Percentiles rank a stretch among this genome's conserved stretches.
Conservation (phyloP, 2,329 filamentous ascomycete species). For the Sarocladium kiliense region DNA sequence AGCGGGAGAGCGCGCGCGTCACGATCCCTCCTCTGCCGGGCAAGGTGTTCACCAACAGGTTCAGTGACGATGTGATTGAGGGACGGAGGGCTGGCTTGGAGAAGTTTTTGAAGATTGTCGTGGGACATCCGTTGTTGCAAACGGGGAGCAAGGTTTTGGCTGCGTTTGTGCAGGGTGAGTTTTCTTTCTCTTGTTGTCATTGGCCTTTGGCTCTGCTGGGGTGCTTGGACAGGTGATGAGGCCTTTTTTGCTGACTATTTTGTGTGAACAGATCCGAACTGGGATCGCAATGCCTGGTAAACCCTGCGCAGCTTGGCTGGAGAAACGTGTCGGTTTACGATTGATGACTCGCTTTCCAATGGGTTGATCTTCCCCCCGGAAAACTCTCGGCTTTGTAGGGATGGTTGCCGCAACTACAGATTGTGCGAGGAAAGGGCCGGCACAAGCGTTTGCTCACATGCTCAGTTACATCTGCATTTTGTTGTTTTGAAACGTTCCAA, state of each 20-base stretch:
- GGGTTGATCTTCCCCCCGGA: neutral
- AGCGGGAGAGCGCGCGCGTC: conserved; percentile 89
- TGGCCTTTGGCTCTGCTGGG: too few species aligned
- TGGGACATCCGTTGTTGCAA: conserved; percentile 92
- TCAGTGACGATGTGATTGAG: conserved; percentile 98
- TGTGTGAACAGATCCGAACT: conserved; percentile 64
- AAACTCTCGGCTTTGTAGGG: neutral
- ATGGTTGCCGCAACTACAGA: neutral
- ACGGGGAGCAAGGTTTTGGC: conserved; percentile 96
- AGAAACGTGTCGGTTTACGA: neutral
- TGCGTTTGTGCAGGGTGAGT: conserved; percentile 87
- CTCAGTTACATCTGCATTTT: too few species aligned
- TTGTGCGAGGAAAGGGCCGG: neutral
- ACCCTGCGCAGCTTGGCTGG: neutral
- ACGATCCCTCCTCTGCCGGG: conserved; percentile 94
- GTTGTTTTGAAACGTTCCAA: neutral
- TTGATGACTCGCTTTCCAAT: neutral
- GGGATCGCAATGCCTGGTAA: conserved; percentile 89
- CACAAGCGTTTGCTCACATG: neutral
- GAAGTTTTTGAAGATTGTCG: conserved; percentile 95
- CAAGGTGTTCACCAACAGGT: conserved; percentile 97
- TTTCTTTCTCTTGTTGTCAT: neutral
- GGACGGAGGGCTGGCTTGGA: conserved; percentile 86
- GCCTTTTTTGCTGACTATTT: conserved; percentile 5
- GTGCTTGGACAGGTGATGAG: neutral